A percentile compares a stretch with the other conserved stretches of the same genome.
Evolutionary conservation across 106 monocot species (phyloP).

Genomic region (Xerophyta viscosa): DNA sequence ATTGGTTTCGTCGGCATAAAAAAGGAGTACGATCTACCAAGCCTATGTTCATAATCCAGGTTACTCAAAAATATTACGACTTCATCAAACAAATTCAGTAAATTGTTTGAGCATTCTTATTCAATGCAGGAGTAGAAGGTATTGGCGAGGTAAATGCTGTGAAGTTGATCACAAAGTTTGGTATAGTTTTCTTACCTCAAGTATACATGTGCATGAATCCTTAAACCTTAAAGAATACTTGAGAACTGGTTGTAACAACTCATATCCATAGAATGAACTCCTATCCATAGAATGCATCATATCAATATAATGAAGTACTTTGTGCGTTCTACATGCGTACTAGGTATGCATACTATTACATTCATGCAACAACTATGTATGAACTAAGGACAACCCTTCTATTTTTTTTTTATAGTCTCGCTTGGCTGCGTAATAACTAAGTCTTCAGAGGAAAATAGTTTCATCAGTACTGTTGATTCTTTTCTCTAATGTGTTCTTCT

Average conservation of each 20-base stretch:
- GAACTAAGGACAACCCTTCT: no score
- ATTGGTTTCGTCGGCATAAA: no score
- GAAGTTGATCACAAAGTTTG: constrained; percentile 73
- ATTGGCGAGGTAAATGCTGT: constrained; percentile 69
- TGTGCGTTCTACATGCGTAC: no score
- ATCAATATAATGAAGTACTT: no score
- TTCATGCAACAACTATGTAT: no score
- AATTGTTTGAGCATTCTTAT: constrained; percentile 2
- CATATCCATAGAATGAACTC: no score
- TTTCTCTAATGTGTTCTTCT: background rate
- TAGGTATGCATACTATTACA: no score
- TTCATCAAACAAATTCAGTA: background rate
- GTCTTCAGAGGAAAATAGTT: background rate
- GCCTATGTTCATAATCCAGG: no score
- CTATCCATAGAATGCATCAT: no score
- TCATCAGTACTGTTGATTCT: background rate
- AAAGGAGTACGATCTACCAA: no score
- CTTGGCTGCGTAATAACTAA: background rate
- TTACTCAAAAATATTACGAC: background rate
- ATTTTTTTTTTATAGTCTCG: no score
- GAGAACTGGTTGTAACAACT: no score
- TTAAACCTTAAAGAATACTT: background rate
- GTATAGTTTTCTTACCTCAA: constrained; percentile 32
- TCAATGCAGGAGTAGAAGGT: constrained; percentile 70
- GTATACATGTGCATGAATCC: background rate